Base-by-base conservation (phyloP, 495 filamentous ascomycete genomes). In the Oidiodendron maius region DNA sequence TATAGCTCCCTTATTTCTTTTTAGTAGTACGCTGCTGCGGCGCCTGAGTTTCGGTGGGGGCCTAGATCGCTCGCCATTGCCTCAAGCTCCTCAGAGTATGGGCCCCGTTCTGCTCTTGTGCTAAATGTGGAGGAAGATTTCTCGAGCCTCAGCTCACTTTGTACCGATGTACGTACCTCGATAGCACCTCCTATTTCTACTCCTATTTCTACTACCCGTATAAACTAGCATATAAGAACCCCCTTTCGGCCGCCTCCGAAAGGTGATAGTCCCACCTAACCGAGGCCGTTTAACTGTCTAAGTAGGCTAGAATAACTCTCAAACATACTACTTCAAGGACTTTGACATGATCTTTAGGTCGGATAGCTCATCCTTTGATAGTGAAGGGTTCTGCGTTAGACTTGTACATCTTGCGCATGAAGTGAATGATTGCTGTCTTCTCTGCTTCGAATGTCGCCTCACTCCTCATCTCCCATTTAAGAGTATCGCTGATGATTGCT, bases 31-130 rank as follows among this genome's bases (percentile, higher is more conserved):
- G 12, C 5, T 30, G 26, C 12, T 30, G 5, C 26, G 26, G 26
- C 12, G 12, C 12, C 26, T 30, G 12, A 30, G 20, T 25, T 4
- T 4, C n/a, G 36, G 41, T 35, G 48, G 44, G 21, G 34, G 24
- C 24, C 48, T 24, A 53, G 15, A 21, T 35, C 45, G 13, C 32
- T 48, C 20, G 23, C 35, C 22, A 53, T 53, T 12, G 45, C 45
- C 32, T 17, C 22, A 2, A 53, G 24, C 40, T 53, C 44, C 18
- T 36, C 35, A n/a, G 25, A 15, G 23, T 43, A 53, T 35, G 21
- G 51, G 51, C 43, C 41, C 23, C 49, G 21, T 30, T 48, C 22
- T n/a, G 51, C 34, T 42, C 51, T 32, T 15, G 18, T 22, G 35
- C 44, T 22, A 17, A 41, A 16, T 13, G 22, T 53, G 12, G 40